These are phyloP conservation scores for Cadophora gregata DNA, from an alignment of 2,329 filamentous ascomycete species.

Conservation along the genomic window DNA sequence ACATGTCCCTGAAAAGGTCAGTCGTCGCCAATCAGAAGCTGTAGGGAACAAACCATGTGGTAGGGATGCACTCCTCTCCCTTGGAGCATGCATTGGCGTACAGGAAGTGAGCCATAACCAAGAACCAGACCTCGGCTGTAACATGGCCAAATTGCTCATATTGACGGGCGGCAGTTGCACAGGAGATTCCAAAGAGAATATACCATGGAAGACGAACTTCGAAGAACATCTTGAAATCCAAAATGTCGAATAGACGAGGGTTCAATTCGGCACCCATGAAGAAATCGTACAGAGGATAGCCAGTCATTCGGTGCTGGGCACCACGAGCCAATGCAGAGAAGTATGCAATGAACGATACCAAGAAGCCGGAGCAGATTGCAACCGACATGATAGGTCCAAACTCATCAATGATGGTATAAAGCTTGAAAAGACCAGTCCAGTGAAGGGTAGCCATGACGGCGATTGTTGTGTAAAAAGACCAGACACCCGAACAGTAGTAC, in stretches of 20 bases:
- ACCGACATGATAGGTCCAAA: conserved; percentile 94
- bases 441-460: conserved; percentile 74
- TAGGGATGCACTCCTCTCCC: conserved; percentile 88
- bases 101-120: conserved; percentile 88
- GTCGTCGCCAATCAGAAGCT: not conserved
- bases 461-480: conserved; percentile 88
- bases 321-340: conserved; percentile 82
- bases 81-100: conserved; percentile 94
- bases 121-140: conserved; percentile 81
- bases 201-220: conserved; percentile 94
- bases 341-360: conserved; percentile 85
- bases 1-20: conserved; percentile 74
- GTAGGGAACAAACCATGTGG: conserved; percentile 62
- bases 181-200: conserved; percentile 80
- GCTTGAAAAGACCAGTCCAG: conserved; percentile 81
- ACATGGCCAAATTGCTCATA: conserved; percentile 87
- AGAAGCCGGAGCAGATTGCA: conserved; percentile 87
- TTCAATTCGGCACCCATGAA: conserved; percentile 92
- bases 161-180: conserved; percentile 80
- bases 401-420: conserved; percentile 93
- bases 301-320: conserved; percentile 90
- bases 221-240: conserved; percentile 96
- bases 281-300: conserved; percentile 81
- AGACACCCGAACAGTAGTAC: conserved; percentile 94
- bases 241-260: conserved; percentile 80